Base-by-base conservation (phyloP, 768 basidiomycete genomes). In the Agrocybe chaxingu region DNA sequence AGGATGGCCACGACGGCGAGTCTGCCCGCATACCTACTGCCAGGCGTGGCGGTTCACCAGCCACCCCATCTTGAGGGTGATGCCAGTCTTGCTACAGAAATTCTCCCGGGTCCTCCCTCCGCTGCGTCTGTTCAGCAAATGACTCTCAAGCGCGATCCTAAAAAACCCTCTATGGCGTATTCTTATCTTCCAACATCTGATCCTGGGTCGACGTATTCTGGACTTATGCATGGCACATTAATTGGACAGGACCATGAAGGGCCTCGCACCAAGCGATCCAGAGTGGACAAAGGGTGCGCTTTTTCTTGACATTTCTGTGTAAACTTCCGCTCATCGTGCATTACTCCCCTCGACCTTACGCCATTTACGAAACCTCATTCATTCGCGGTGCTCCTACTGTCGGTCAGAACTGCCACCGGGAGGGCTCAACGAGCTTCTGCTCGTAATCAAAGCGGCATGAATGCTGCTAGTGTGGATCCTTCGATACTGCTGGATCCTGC, bases 171-270 rank as follows among this genome's bases (percentile, higher is more conserved):
- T 56, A 72, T 78, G 57, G 70, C 77, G 52, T 75, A 82, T 69
- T 91, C 91, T 54, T 93, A 92, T 76, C 76, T 93, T 64, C 89
- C 90, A 42, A 70, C 81, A 55, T 82, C 84, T 62, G 91, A 93
- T 76, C 91, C 91, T 55, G 90, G 91, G 63, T 86, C 91, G 60
- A 93, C 90, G 19, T 93, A 90, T 74, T 82, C 86, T 65, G 87
- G 85, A 52, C 78, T 86, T 64, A 78, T 83, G 73, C 77, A 82
- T 57, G 80, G 80, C 53, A 79, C 85, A 63, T 75, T 84, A 56
- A 74, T 78, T 61, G 75, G 79, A 55, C 81, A 82, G 59, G 84
- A 84, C 62, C 67, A 78, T 57, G 84, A 85, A 52, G 85, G 84
- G 43, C 73, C 82, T 47, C 78, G 83, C 66, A 72, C 83, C 65